Conservation (phyloP, 2,329 filamentous ascomycete genomes). For the Calonectria hawksworthii region DNA sequence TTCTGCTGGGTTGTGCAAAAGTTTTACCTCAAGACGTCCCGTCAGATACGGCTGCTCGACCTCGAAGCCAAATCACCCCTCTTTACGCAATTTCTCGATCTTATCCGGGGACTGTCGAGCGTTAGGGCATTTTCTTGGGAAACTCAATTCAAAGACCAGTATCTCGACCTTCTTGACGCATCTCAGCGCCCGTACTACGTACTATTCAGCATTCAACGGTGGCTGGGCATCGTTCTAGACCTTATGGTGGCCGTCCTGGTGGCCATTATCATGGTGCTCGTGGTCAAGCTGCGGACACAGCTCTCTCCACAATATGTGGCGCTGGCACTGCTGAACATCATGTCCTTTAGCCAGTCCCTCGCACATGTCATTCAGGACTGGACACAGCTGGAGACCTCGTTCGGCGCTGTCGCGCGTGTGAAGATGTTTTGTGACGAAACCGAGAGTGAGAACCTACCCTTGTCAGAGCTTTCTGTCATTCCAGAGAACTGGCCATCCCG, state of each 20-base stretch:
- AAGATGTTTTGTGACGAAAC: slow-evolving; percentile 25
- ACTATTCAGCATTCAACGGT: slow-evolving; percentile 63
- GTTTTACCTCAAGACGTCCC: slow-evolving; percentile 50
- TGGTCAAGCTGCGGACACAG: slow-evolving; percentile 50
- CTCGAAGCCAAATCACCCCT: slow-evolving; percentile 49
- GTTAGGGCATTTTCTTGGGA: slow-evolving; percentile 55
- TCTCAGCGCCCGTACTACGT: slow-evolving; percentile 55
- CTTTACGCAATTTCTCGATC: slow-evolving; percentile 47
- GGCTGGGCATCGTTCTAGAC: slow-evolving; percentile 64
- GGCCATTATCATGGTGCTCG: slow-evolving; percentile 61
- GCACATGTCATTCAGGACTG: slow-evolving; percentile 52
- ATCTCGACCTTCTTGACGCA: slow-evolving; percentile 48
- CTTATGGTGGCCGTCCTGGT: slow-evolving; percentile 58
- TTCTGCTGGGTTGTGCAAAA: slow-evolving; percentile 43
- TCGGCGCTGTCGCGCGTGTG: slow-evolving; percentile 30
- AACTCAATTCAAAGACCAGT: slow-evolving; percentile 35
- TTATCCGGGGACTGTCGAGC: slow-evolving; percentile 39
- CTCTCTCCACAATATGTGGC: slow-evolving; percentile 36
- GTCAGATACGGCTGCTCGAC: slow-evolving; percentile 49
- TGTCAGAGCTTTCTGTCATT: neutral
- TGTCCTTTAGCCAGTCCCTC: slow-evolving; percentile 46
- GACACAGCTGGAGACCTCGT: slow-evolving; percentile 43
- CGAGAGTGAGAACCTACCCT: slow-evolving; percentile 19
- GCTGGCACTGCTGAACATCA: slow-evolving; percentile 43
- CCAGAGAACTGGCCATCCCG: neutral